phyloP scores from a whole-genome alignment of 176 grass and related monocot genomes.

The Avena sativa region DNA sequence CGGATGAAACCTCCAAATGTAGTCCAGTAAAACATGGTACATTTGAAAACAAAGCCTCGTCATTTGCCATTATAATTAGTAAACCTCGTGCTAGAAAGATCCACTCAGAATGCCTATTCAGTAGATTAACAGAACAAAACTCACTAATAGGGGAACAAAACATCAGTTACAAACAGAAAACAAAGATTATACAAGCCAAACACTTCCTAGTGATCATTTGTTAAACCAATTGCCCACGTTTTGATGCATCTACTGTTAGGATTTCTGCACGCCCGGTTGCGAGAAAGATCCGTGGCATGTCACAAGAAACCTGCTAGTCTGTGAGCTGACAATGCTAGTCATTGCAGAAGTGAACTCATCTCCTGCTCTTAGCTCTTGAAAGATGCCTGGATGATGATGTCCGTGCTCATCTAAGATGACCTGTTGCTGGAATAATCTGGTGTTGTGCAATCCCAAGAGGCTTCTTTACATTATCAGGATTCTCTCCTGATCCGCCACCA shows the following conservation, averaged over 20 bases:
- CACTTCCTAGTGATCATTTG: constrained; percentile 48
- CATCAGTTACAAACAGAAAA: constrained; percentile 35
- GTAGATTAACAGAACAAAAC: constrained; percentile 52
- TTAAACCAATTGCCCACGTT: constrained; percentile 41
- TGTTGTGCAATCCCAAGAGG: constrained; percentile 50
- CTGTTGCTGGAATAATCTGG: constrained; percentile 67
- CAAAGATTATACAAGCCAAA: constrained; percentile 58
- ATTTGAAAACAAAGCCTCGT: background rate
- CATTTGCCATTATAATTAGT: background rate
- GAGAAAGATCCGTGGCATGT: constrained; percentile 33
- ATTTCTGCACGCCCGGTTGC: constrained; percentile 36
- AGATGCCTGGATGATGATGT: constrained; percentile 9
- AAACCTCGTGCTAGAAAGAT: constrained; percentile 40
- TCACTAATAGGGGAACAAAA: constrained; percentile 38
- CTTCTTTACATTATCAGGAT: constrained; percentile 50
- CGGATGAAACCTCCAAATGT: background rate
- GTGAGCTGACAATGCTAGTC: constrained; percentile 70
- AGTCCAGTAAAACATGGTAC: background rate
- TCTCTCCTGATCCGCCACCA: constrained; percentile 40
- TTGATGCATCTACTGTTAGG: constrained; percentile 53
- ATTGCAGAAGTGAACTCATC: constrained; percentile 65
- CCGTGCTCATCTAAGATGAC: constrained; percentile 53
- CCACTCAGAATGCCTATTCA: constrained; percentile 40
- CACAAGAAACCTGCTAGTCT: constrained; percentile 46
- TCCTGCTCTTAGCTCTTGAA: constrained; percentile 79